These are phyloP conservation scores for Colletotrichum sp. DNA, from an alignment of 2,329 filamentous ascomycete species.

Conservation along the genomic window DNA sequence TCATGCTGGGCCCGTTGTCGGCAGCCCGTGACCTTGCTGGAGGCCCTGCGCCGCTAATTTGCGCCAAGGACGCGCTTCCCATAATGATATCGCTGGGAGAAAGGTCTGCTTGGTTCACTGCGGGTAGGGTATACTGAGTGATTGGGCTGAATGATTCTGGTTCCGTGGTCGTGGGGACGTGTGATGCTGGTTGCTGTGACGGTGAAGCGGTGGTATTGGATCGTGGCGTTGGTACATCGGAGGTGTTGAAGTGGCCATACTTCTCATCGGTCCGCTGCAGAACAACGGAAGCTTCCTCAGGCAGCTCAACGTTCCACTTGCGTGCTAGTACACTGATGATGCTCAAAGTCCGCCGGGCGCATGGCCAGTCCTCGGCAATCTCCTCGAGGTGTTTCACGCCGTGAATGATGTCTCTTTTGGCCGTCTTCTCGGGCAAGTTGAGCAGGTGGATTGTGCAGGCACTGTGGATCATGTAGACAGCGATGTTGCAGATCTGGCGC, in stretches of 20 bases:
- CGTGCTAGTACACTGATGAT: conserved; percentile 84
- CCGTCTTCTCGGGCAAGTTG: conserved; percentile 91
- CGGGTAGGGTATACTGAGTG: conserved; percentile 36
- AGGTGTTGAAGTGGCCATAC: conserved; percentile 74
- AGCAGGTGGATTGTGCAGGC: conserved; percentile 94
- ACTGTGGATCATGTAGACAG: conserved; percentile 93
- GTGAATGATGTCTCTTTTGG: conserved; percentile 86
- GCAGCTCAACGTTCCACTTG: conserved; percentile 90
- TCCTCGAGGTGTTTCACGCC: conserved; percentile 92
- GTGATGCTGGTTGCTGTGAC: conserved; percentile 25
- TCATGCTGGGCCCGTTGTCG: background rate
- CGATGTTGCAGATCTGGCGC: conserved; percentile 94
- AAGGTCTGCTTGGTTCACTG: conserved; percentile 26
- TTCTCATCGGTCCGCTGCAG: conserved; percentile 80
- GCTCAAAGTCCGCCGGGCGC: conserved; percentile 81
- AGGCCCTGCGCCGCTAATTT: conserved; percentile 22
- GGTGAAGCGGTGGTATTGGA: conserved; percentile 37
- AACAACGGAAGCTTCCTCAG: conserved; percentile 79
- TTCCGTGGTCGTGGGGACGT: conserved; percentile 23
- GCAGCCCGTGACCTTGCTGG: conserved; percentile 7
- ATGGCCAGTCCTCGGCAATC: conserved; percentile 94
- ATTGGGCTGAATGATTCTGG: conserved; percentile 38
- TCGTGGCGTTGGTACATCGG: conserved; percentile 62
- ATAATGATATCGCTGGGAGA: conserved; percentile 30
- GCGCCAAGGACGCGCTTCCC: conserved; percentile 24